Evolutionary conservation across 495 filamentous ascomycete species (phyloP).

Genomic region (Tuber aestivum): DNA sequence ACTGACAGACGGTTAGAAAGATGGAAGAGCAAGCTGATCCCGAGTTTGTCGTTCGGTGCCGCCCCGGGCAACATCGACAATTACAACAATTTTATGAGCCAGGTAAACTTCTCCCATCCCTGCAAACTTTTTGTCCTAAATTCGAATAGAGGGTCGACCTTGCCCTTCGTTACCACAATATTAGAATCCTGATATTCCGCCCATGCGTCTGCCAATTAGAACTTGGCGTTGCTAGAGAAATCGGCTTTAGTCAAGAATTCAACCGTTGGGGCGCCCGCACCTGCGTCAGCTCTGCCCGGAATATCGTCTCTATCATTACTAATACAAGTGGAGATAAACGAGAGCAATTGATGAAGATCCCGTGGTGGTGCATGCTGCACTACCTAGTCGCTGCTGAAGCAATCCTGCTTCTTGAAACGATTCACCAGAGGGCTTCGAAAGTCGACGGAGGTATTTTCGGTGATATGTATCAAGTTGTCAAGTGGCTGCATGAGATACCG

Average conservation of each 20-base stretch:
- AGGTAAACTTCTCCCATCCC: not conserved
- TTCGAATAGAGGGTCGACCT: constrained; percentile 28
- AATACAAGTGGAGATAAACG: not conserved
- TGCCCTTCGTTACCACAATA: constrained; percentile 33
- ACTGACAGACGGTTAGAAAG: constrained; percentile 1
- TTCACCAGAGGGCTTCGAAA: constrained; percentile 3
- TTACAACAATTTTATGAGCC: not conserved
- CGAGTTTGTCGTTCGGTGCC: not conserved
- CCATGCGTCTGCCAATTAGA: constrained; percentile 20
- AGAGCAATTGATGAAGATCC: constrained; percentile 22
- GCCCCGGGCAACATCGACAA: not conserved
- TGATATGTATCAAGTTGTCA: not conserved
- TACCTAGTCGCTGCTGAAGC: constrained; percentile 57
- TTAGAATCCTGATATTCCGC: constrained; percentile 28
- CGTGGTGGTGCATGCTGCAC: constrained; percentile 61
- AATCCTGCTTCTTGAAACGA: constrained; percentile 54
- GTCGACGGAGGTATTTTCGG: not conserved
- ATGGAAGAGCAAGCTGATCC: constrained; percentile 13
- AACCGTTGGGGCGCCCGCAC: constrained; percentile 9
- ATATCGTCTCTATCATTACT: constrained; percentile 26
- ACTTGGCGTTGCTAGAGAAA: constrained; percentile 11
- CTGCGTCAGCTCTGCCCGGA: constrained; percentile 23
- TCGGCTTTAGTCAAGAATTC: constrained; percentile 12
- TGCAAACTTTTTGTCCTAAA: not conserved
- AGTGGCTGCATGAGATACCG: not conserved